Evolutionary conservation across 805 yeast genomes (phyloP), one percentile per base, ranked within the genome.

Genomic region (Wickerhamomyces canadensis): DNA sequence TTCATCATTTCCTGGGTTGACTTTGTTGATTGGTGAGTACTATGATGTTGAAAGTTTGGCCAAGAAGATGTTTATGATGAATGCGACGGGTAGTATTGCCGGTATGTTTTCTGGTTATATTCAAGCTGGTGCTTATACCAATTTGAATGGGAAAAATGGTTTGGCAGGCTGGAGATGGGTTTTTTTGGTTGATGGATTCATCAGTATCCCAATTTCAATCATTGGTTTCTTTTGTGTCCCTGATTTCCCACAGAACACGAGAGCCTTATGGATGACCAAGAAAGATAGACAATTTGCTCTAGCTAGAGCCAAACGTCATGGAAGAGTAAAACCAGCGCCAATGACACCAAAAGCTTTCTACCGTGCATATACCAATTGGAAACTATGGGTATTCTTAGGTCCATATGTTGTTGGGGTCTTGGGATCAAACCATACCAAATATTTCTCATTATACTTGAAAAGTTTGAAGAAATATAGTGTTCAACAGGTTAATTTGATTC

Each of bases 271-370:
- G 59, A 51, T 66, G 31, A 52, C 44, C 17, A 41, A 51, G 16
- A 47, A 44, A 4, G 68, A 65, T 36, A 41, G 58, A 13, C 44
- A 41, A 24, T 47, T 66, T 25, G 58, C 67, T 7, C 19, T 37
- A 13, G 45, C 41, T 27, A 44, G 55, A 42, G 38, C 39, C 41
- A 18, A 33, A 28, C 38, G 45, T 27, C 37, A 30, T 12, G 45
- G 48, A 14, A 43, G 42, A 32, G 64, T 60, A 27, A 73, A 69
- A 5, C 53, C 63, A 6, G 72, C 70, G 35, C 62, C 82, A 31
- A 71, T 74, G 55, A 85, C 72, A 1, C 52, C 75, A 27, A 60
- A 88, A 30, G 78, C 78, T 48, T 65, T 80, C 34, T 67, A 78
- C 33, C 86, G 85, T 22, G 70, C 70, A 3, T 74, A 74, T 50